A percentile compares a stretch with the other conserved stretches of the same genome.
Conservation (phyloP, 2,329 filamentous ascomycete species). For the Curvularia hawaiiensis region DNA sequence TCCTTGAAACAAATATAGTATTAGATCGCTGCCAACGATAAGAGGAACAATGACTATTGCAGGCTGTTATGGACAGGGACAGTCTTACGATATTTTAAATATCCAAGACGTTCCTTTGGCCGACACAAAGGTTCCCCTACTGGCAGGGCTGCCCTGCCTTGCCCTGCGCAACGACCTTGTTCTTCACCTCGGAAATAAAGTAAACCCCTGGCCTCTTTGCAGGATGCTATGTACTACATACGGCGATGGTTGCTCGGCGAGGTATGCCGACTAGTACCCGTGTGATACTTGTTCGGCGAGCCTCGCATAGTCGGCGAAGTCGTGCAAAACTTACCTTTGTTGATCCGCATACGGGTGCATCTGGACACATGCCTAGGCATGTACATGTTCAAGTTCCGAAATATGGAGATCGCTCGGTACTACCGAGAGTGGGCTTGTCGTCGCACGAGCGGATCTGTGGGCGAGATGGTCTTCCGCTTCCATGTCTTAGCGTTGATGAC, state of each 20-base stretch:
- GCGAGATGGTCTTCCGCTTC: neutral
- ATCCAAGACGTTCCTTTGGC: neutral
- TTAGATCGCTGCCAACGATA: neutral
- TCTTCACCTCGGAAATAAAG: neutral
- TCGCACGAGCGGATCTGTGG: neutral
- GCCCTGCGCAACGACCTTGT: neutral
- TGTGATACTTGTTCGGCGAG: neutral
- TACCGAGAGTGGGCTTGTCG: neutral
- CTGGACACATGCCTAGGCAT: neutral
- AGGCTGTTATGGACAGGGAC: neutral
- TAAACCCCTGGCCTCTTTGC: neutral
- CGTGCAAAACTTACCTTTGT: neutral
- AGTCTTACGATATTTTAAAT: neutral
- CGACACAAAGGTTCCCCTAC: neutral
- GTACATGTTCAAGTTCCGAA: neutral
- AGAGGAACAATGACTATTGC: neutral
- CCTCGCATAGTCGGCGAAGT: neutral
- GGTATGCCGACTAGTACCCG: neutral
- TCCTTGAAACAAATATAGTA: neutral
- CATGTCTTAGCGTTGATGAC: neutral
- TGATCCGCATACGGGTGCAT: neutral
- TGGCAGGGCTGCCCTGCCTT: neutral
- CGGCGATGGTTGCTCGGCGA: neutral
- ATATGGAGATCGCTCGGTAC: neutral
- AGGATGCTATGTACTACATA: neutral